Evolutionary conservation across 176 grass and related monocot genomes (phyloP).

Genomic region (Chrysopogon serrulatus): DNA sequence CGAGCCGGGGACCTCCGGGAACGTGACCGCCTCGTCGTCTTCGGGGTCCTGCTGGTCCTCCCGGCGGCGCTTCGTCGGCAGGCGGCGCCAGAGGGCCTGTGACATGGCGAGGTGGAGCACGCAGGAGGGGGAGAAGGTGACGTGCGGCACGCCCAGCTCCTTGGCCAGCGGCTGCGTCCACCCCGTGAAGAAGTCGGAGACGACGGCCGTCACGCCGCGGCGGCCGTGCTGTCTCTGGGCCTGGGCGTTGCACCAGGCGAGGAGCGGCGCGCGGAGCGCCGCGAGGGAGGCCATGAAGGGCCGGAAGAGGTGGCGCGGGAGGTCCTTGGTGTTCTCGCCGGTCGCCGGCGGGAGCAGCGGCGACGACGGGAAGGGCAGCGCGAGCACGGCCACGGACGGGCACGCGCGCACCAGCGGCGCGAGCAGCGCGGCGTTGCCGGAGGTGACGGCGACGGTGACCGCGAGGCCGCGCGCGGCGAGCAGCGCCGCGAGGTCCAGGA

Average conservation of each 20-base stretch:
- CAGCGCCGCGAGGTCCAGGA: conserved; percentile 50
- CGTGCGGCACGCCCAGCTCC: conserved; percentile 49
- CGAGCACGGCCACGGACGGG: conserved; percentile 10
- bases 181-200: conserved; percentile 65
- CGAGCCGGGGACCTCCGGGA: conserved; percentile 26
- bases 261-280: conserved; percentile 29
- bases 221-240: neutral
- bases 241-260: conserved; percentile 21
- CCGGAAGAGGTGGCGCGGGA: conserved; percentile 19
- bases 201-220: conserved; percentile 32
- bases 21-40: conserved; percentile 7
- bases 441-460: conserved; percentile 33
- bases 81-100: conserved; percentile 23
- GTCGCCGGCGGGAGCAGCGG: neutral
- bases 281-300: conserved; percentile 25
- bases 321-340: conserved; percentile 51
- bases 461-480: conserved; percentile 29
- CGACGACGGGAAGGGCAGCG: conserved; percentile 34
- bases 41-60: neutral
- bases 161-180: conserved; percentile 52
- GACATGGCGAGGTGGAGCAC: conserved; percentile 27
- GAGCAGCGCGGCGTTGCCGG: conserved; percentile 39
- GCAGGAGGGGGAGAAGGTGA: conserved; percentile 42
- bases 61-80: neutral
- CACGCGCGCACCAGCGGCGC: conserved; percentile 3